These are phyloP conservation scores for Oenanthe javanica DNA, from an alignment of 140 eudicot genomes.

Conservation along the genomic window DNA sequence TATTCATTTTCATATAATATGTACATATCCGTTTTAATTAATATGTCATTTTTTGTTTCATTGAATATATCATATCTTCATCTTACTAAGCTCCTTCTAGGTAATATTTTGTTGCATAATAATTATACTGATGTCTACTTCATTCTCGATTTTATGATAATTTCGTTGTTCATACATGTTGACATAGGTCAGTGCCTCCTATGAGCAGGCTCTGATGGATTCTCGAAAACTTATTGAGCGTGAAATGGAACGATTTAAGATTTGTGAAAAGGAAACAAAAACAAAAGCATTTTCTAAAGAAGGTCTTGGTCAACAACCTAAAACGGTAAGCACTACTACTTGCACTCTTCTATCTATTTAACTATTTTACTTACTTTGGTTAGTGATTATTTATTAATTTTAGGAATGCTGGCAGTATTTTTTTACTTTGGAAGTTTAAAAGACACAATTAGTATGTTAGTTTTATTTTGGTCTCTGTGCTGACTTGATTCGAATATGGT, in stretches of 20 bases:
- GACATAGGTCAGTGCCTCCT: constrained; percentile 4
- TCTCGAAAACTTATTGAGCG: constrained; percentile 15
- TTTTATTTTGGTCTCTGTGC: not conserved
- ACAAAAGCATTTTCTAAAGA: constrained; percentile 99
- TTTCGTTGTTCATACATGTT: not conserved
- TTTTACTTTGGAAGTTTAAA: not conserved
- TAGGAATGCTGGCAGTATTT: not conserved
- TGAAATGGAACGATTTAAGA: constrained; percentile 94
- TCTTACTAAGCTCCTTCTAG: constrained; percentile 5
- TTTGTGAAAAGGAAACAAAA: constrained; percentile 97
- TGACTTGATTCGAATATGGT: constrained; percentile 4
- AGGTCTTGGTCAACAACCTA: constrained; percentile 98
- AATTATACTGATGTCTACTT: not conserved
- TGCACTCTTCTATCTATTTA: not conserved
- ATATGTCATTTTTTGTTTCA: not conserved
- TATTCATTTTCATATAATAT: not conserved
- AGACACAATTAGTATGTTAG: not conserved
- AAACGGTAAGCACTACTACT: constrained; percentile 50
- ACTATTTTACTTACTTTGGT: not conserved
- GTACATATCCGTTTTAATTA: not conserved
- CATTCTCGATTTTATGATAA: not conserved
- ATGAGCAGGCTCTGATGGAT: constrained; percentile 12
- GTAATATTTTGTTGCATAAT: constrained; percentile 5
- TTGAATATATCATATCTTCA: not conserved
- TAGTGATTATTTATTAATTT: not conserved